Percentiles rank a stretch among this genome's conserved stretches.
Conservation (phyloP, 805 yeast genomes). For the Blastobotrys peoriensis region DNA sequence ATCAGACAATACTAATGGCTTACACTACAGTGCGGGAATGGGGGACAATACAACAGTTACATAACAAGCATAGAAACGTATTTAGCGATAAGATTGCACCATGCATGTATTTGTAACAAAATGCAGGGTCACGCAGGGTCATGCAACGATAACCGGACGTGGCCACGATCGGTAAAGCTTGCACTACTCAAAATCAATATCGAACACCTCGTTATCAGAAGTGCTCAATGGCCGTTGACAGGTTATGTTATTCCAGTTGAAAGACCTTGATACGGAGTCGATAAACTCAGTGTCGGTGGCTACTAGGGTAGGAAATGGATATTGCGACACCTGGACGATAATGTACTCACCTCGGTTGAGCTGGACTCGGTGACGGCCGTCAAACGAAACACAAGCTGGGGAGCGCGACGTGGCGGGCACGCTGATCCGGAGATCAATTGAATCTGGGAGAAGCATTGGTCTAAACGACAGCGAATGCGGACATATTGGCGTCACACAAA, state of each 20-base stretch:
- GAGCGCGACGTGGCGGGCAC: constrained; percentile 74
- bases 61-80: no score
- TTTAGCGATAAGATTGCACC: no score
- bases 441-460: constrained; percentile 87
- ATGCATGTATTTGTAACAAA: no score
- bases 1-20: no score
- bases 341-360: constrained; percentile 76
- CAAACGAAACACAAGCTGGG: constrained; percentile 94
- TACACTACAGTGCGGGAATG: no score
- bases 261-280: constrained; percentile 76
- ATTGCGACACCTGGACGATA: constrained; percentile 73
- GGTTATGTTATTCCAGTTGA: constrained; percentile 89
- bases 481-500: constrained; percentile 90
- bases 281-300: constrained; percentile 59
- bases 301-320: constrained; percentile 87
- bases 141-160: no score
- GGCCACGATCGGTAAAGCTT: background rate
- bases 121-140: no score
- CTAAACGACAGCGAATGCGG: constrained; percentile 93
- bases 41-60: no score
- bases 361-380: constrained; percentile 83
- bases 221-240: constrained; percentile 69
- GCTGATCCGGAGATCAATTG: constrained; percentile 76
- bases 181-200: constrained; percentile 9
- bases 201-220: constrained; percentile 12